These are phyloP conservation scores for Ophiocordyceps polyrhachis-furcata DNA, from an alignment of 2,329 filamentous ascomycete species.

Conservation along the genomic window DNA sequence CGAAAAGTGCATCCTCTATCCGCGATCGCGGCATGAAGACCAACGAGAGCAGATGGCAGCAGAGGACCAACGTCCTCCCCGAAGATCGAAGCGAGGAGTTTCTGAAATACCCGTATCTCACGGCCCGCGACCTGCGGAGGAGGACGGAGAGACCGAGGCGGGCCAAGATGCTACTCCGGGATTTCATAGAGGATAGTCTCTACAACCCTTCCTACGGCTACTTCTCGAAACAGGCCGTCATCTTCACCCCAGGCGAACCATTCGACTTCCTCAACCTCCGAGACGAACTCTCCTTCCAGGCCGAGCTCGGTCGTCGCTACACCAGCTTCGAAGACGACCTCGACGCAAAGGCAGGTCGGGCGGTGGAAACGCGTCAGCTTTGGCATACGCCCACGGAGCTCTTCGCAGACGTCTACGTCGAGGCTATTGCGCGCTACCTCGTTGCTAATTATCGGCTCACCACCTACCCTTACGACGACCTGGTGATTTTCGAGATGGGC, in stretches of 20 bases:
- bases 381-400: slow-evolving; percentile 98
- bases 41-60: slow-evolving; percentile 67
- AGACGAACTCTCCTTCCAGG: slow-evolving; percentile 75
- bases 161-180: slow-evolving; percentile 92
- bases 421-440: slow-evolving; percentile 90
- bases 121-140: slow-evolving; percentile 55
- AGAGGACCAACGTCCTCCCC: slow-evolving; percentile 56
- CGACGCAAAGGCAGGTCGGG: slow-evolving; percentile 42
- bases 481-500: slow-evolving; percentile 98
- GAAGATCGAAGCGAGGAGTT: slow-evolving; percentile 67
- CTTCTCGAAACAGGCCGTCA: slow-evolving; percentile 90
- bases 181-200: slow-evolving; percentile 93
- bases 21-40: slow-evolving; percentile 22
- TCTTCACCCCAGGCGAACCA: slow-evolving; percentile 81
- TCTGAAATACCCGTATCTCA: slow-evolving; percentile 65
- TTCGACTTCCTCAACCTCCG: slow-evolving; percentile 70
- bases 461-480: slow-evolving; percentile 85
- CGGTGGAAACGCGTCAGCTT: slow-evolving; percentile 62
- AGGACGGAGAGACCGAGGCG: slow-evolving; percentile 60
- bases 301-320: slow-evolving; percentile 59
- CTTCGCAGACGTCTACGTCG: slow-evolving; percentile 90
- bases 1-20: slow-evolving; percentile 8
- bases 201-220: slow-evolving; percentile 94
- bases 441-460: slow-evolving; percentile 91
- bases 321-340: slow-evolving; percentile 77